Evolutionary conservation across 139 green algal genomes (phyloP).

Genomic region (Closterium sp.): DNA sequence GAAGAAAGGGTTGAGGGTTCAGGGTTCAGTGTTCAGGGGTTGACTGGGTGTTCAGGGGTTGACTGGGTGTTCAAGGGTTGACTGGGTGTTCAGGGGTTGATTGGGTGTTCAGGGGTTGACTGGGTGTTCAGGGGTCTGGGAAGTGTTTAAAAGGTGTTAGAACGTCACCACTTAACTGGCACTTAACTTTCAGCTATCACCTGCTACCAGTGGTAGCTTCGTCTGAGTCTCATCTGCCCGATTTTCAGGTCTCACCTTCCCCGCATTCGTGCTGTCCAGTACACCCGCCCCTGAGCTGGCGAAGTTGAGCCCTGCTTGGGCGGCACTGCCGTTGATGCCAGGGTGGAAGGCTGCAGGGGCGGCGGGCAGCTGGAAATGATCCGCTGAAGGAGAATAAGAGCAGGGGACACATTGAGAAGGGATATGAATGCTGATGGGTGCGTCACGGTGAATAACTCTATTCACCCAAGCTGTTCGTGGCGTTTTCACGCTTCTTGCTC

Average conservation of each 20-base stretch:
- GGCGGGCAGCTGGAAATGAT: not conserved
- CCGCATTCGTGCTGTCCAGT: not conserved
- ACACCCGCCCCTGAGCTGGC: not conserved
- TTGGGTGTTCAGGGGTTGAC: too few relatives aligned
- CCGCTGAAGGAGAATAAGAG: not conserved
- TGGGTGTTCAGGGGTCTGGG: not conserved
- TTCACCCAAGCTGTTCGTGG: too few relatives aligned
- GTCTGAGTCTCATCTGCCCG: not conserved
- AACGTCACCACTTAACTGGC: not conserved
- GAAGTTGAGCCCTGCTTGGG: not conserved
- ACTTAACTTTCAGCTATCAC: not conserved
- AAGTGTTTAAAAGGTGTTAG: too few relatives aligned
- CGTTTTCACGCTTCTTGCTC: too few relatives aligned
- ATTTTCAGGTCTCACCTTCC: not conserved
- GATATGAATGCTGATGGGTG: too few relatives aligned
- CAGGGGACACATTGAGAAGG: not conserved
- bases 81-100: too few relatives aligned
- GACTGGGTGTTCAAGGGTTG: too few relatives aligned
- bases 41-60: not conserved
- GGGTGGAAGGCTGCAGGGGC: not conserved
- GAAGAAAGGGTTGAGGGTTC: too few relatives aligned
- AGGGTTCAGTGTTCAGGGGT: too few relatives aligned
- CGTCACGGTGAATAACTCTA: too few relatives aligned
- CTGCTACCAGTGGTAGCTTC: not conserved
- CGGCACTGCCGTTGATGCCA: not conserved